Evolutionary conservation across 2,329 filamentous ascomycete genomes (phyloP), one percentile per base, ranked within the genome.

Genomic region (Orbilia quercus): DNA sequence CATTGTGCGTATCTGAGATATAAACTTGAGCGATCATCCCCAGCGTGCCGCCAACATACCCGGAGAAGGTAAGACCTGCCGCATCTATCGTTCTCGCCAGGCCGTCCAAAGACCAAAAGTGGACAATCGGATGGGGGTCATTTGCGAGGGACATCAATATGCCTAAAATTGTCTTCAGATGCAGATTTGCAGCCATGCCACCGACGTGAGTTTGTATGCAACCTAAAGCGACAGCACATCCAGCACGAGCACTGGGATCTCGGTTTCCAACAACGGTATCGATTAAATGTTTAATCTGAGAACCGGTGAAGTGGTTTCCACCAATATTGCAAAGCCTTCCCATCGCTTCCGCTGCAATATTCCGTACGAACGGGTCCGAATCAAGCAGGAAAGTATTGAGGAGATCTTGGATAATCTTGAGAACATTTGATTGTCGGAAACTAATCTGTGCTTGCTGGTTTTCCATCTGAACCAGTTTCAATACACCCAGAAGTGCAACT

Each of bases 131-230:
- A 79, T 99, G 95, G 18, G 94, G 91, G 79, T 99, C 95, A 77
- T 93, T 96, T 80, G 92, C 94, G 7, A 99, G 85, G 6, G 95
- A 98, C 90, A 98, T 96, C n/a, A 99, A 83, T 40, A 99, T 96
- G 16, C 94, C 91, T n/a, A 97, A 86, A 54, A 99, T 97, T 1
- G 92, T 97, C 82, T 98, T 98, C 55, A 99, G 85, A 80, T 99
- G 95, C 77, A 95, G 92, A 2, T 93, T 92, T 62, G 95, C 95
- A 59, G 95, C 95, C 93, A 99, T 98, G 65, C 95, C 94, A 66
- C 95, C 96, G 34, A 99, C 91, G 80, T 96, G 92, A 16, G 92
- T 91, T 81, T 99, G 93, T 57, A 99, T 98, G 65, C 90, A 91
- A 7, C 95, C 95, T 28, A 99, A 83, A 11, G 95, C 92, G 83